phyloP scores from a whole-genome alignment of 2,329 filamentous ascomycete species.

The Phialophora expanda region DNA sequence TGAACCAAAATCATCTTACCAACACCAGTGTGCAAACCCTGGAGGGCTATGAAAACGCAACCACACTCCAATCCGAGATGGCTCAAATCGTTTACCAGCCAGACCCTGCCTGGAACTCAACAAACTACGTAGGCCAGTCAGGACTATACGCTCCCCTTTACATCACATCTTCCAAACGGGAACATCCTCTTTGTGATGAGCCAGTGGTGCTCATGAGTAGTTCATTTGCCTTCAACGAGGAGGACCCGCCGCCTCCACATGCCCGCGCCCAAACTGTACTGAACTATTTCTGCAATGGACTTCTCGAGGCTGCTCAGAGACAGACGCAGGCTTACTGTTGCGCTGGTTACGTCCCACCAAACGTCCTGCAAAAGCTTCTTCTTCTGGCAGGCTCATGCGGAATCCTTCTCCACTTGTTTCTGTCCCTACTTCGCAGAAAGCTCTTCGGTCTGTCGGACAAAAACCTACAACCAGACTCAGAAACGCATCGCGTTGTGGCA shows the following conservation, averaged over 20 bases:
- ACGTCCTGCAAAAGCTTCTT: conserved; percentile 36
- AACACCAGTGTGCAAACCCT: not conserved
- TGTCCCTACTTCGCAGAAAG: conserved; percentile 7
- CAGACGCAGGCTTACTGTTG: conserved; percentile 61
- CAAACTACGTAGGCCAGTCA: not conserved
- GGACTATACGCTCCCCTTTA: not conserved
- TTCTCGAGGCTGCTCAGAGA: conserved; percentile 48
- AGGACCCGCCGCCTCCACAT: conserved; percentile 58
- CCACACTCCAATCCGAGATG: conserved; percentile 6
- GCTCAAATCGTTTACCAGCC: conserved; percentile 7
- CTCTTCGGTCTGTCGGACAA: not conserved
- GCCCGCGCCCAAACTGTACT: conserved; percentile 60
- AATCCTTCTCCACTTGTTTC: conserved; percentile 12
- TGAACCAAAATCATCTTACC: conserved; percentile 44
- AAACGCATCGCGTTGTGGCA: not conserved
- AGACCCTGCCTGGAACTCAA: conserved; percentile 14
- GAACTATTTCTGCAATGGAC: conserved; percentile 61
- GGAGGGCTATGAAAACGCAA: not conserved
- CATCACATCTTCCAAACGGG: conserved; percentile 22
- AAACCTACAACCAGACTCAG: not conserved
- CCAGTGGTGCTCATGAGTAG: conserved; percentile 54
- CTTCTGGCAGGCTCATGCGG: conserved; percentile 36
- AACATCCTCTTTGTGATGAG: conserved; percentile 47
- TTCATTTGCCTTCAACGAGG: conserved; percentile 50
- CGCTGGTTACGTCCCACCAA: conserved; percentile 47